phyloP scores from a whole-genome alignment of 2,329 filamentous ascomycete genomes.

The Massarina eburnea region DNA sequence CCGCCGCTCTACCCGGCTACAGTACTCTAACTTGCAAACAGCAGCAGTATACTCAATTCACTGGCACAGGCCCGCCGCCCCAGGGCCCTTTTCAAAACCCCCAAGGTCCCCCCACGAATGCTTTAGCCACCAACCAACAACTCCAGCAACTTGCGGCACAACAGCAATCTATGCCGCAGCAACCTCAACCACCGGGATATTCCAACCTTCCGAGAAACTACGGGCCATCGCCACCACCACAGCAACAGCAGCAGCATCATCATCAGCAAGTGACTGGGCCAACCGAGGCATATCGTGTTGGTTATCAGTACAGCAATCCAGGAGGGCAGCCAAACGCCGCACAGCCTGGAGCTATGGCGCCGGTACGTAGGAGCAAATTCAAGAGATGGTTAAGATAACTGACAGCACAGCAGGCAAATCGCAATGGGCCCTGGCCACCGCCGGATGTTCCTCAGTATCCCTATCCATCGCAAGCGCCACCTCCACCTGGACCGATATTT shows the following conservation, averaged over 20 bases:
- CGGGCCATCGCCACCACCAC: too few relatives aligned
- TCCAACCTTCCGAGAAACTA: conserved; percentile 8
- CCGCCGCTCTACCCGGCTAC: background rate
- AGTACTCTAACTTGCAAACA: conserved; percentile 12
- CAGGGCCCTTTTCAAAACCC: conserved; percentile 15
- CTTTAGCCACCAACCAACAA: conserved; percentile 11
- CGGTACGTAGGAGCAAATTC: conserved; percentile 3
- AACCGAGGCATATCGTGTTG: conserved; percentile 10
- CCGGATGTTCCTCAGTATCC: conserved; percentile 6
- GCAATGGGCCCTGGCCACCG: conserved; percentile 11
- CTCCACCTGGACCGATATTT: background rate
- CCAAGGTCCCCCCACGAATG: conserved; percentile 14
- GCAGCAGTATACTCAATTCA: conserved; percentile 21
- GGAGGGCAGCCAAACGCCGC: conserved; percentile 8
- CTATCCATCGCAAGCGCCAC: conserved; percentile 10
- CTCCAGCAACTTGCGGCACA: conserved; percentile 7
- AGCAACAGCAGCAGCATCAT: background rate
- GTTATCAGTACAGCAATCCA: conserved; percentile 21
- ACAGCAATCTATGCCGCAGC: conserved; percentile 5
- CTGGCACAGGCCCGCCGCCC: conserved; percentile 22
- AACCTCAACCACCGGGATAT: conserved; percentile 13
- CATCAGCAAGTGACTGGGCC: conserved; percentile 12
- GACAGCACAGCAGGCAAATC: background rate
- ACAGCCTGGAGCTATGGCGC: conserved; percentile 14
- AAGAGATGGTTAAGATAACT: background rate